Percentiles rank a stretch among this genome's conserved stretches.
Evolutionary conservation across 2,329 filamentous ascomycete genomes (phyloP).

Genomic region (Ascosphaera acerosa): DNA sequence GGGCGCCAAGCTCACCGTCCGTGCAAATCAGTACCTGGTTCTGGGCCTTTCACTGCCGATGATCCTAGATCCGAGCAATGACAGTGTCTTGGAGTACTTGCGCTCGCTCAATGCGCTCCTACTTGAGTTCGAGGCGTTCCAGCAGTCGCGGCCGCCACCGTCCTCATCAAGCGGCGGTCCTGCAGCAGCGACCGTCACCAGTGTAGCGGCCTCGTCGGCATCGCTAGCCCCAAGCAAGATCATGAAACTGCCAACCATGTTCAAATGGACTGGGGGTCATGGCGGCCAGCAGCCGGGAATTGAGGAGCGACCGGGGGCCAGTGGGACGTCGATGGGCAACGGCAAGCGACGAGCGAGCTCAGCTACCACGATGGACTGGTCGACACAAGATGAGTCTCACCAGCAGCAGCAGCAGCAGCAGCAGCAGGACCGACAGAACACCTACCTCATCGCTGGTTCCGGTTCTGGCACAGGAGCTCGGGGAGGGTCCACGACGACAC

Average conservation of each 20-base stretch:
- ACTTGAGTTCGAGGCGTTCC: slow-evolving; percentile 80
- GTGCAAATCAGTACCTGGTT: slow-evolving; percentile 80
- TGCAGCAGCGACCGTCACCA: too few relatives aligned
- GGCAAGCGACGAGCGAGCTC: slow-evolving; percentile 34
- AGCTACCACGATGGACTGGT: slow-evolving; percentile 26
- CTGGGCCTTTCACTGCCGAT: slow-evolving; percentile 77
- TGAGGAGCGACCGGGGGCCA: too few relatives aligned
- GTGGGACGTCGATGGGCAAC: slow-evolving; percentile 12
- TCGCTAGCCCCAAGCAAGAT: slow-evolving; percentile 50
- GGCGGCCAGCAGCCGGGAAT: not conserved
- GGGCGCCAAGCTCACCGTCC: slow-evolving; percentile 55
- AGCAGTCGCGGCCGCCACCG: slow-evolving; percentile 43
- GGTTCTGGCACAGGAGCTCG: not conserved
- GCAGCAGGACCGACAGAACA: too few relatives aligned
- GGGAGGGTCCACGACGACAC: not conserved
- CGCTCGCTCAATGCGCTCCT: slow-evolving; percentile 65
- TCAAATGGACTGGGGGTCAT: slow-evolving; percentile 31
- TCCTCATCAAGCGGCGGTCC: not conserved
- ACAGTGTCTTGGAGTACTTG: slow-evolving; percentile 61
- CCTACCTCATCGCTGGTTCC: not conserved
- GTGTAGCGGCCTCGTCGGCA: slow-evolving; percentile 34
- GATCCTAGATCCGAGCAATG: slow-evolving; percentile 66
- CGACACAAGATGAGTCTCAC: not conserved
- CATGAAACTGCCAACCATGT: slow-evolving; percentile 47
- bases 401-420: too few relatives aligned